Evolutionary conservation across 2,329 filamentous ascomycete genomes (phyloP), one percentile per base, ranked within the genome.

Genomic region (Xylaria sp.): DNA sequence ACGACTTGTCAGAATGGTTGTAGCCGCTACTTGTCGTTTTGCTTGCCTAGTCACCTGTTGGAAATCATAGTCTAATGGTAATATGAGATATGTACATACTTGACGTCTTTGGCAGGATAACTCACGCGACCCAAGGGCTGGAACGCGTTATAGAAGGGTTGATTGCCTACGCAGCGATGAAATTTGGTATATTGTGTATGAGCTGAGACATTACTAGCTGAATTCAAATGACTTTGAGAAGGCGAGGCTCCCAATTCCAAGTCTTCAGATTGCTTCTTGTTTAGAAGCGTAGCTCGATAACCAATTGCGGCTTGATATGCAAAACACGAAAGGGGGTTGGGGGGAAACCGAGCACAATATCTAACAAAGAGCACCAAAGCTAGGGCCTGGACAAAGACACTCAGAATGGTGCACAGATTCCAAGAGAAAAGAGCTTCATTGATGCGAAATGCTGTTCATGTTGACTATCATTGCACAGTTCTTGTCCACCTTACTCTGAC

Each of bases 91-190:
- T 23, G 45, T 49, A 57, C 9, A 59, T 52, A 58, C 54, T 15
- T 9, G 31, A 38, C 14, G 15, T 15, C 23, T 28, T 15, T n/a
- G 37, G 37, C 17, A 69, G 59, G 61, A 64, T 58, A n/a, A 45
- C 42, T 64, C 47, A 57, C 69, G 67, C 68, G 61, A 65, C 63
- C 70, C 69, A 71, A 72, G 71, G 49, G 70, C 70, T 73, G 70
- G 71, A 67, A 71, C 64, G 66, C 67, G 69, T 67, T 42, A 43
- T 51, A 57, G 46, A 33, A 31, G 33, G 43, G 49, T 46, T 21
- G n/a, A 46, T 25, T 8, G 25, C 17, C 23, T 60, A 12, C 45
- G 19, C n/a, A 25, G 38, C 31, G n/a, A 53, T 63, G 54, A 23
- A n/a, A 23, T 43, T 54, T 19, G 23, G 25, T n/a, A 38, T 6